These are phyloP conservation scores for Thermochaetoides thermophila DNA, from an alignment of 495 filamentous ascomycete species.

Conservation along the genomic window DNA sequence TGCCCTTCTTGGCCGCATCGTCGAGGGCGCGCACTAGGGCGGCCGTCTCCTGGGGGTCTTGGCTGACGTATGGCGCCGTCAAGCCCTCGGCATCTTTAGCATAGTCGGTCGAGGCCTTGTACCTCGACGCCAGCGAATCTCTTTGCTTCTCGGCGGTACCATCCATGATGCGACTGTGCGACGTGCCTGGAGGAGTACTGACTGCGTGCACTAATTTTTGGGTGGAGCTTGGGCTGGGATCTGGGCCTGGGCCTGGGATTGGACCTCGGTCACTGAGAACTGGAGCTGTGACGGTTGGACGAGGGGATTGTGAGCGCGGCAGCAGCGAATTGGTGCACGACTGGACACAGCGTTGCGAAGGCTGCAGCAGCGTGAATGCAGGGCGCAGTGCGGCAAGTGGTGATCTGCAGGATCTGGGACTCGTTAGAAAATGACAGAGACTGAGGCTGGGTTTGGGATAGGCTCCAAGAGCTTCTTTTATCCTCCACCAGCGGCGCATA, in stretches of 20 bases:
- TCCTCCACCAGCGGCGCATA: neutral
- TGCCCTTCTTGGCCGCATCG: constrained; percentile 35
- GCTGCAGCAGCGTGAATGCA: neutral
- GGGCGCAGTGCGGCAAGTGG: neutral
- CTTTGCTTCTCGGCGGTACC: neutral
- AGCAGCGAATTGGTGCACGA: too few relatives aligned
- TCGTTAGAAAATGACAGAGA: neutral
- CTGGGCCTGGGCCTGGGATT: too few relatives aligned
- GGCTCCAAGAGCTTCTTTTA: neutral
- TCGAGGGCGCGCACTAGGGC: constrained; percentile 45
- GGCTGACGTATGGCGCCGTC: constrained; percentile 39
- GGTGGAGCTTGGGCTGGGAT: constrained; percentile 4
- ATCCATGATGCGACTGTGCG: constrained; percentile 9
- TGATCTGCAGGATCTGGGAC: neutral
- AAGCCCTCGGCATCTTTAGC: constrained; percentile 13
- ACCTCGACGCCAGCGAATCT: constrained; percentile 8
- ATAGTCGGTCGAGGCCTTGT: constrained; percentile 18
- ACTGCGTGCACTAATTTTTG: constrained; percentile 2
- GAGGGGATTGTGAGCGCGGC: too few relatives aligned
- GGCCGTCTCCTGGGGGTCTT: constrained; percentile 48
- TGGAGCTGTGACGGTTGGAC: constrained; percentile 2
- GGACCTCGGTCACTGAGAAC: too few relatives aligned
- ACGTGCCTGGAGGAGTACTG: too few relatives aligned
- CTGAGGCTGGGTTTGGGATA: neutral
- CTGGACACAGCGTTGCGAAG: constrained; percentile 4